Percentiles rank a stretch among this genome's conserved stretches.
Conservation (phyloP, 129 eudicot genomes). For the Flaveria brownii region DNA sequence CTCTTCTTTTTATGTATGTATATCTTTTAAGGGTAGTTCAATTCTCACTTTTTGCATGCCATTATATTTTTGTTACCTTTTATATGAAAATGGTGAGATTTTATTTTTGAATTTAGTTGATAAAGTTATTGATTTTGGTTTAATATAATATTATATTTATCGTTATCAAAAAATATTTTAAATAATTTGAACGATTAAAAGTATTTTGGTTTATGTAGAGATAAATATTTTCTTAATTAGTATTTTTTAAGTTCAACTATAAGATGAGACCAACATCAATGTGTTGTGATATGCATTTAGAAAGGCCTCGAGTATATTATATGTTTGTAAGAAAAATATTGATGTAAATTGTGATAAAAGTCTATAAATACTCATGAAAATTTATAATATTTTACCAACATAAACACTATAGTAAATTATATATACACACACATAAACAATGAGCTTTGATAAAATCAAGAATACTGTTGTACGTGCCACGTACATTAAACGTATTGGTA, state of each 20-base stretch:
- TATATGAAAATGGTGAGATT: not conserved
- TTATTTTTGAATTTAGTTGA: not conserved
- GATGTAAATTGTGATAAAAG: too few relatives aligned
- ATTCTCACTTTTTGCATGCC: slow-evolving; percentile 15
- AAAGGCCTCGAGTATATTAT: not conserved
- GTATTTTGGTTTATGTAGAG: not conserved
- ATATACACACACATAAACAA: not conserved
- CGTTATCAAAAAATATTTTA: not conserved
- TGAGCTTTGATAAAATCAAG: slow-evolving; percentile 16
- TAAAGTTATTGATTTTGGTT: not conserved
- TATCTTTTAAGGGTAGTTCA: slow-evolving; percentile 24
- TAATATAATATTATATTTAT: not conserved
- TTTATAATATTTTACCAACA: too few relatives aligned
- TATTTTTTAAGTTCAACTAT: not conserved
- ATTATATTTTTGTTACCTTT: slow-evolving; percentile 16
- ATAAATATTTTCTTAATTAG: not conserved
- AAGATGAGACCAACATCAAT: not conserved
- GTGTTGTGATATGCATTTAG: not conserved
- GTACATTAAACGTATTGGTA: slow-evolving; percentile 5
- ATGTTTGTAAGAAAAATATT: too few relatives aligned
- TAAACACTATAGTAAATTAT: not conserved
- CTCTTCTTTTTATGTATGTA: slow-evolving; percentile 38
- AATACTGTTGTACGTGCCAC: not conserved
- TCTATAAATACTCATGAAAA: too few relatives aligned
- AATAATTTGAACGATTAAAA: not conserved